Conservation (phyloP, 768 basidiomycete genomes). For the Pleurotus ostreatus region DNA sequence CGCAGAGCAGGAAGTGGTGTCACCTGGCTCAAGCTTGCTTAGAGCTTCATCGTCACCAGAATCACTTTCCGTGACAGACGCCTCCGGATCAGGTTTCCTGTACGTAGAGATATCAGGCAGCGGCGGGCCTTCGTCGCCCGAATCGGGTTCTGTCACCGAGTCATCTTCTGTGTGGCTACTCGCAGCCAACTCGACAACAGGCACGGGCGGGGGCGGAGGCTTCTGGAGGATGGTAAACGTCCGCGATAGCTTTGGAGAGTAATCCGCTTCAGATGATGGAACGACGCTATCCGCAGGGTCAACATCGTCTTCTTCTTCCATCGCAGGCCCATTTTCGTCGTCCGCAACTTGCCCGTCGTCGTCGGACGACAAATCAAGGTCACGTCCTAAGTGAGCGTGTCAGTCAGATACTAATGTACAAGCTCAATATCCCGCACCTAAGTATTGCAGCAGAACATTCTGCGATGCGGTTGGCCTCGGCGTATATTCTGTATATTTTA, state of each 20-base stretch:
- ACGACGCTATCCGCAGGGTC: neutral
- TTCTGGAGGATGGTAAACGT: neutral
- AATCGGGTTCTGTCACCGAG: conserved; percentile 5
- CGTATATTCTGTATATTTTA: neutral
- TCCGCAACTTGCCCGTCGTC: conserved; percentile 35
- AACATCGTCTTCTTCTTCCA: conserved; percentile 21
- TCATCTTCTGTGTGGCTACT: conserved; percentile 7
- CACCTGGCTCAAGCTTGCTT: conserved; percentile 2
- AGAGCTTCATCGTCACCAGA: conserved; percentile 13
- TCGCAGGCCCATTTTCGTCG: conserved; percentile 18
- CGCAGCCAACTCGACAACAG: neutral
- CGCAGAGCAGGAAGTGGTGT: neutral
- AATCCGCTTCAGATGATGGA: conserved; percentile 3
- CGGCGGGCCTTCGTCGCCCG: neutral
- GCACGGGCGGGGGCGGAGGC: neutral
- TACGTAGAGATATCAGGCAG: neutral
- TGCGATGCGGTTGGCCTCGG: conserved; percentile 5
- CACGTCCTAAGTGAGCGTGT: conserved; percentile 24
- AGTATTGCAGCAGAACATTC: conserved; percentile 48
- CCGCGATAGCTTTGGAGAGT: neutral
- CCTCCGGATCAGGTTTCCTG: neutral
- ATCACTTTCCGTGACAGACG: conserved; percentile 9
- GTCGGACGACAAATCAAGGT: conserved; percentile 48
- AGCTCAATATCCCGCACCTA: conserved; percentile 31
- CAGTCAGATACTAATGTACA: neutral